A percentile compares a stretch with the other conserved stretches of the same genome.
phyloP scores from a whole-genome alignment of 768 basidiomycete species.

The Phallus indusiatus region DNA sequence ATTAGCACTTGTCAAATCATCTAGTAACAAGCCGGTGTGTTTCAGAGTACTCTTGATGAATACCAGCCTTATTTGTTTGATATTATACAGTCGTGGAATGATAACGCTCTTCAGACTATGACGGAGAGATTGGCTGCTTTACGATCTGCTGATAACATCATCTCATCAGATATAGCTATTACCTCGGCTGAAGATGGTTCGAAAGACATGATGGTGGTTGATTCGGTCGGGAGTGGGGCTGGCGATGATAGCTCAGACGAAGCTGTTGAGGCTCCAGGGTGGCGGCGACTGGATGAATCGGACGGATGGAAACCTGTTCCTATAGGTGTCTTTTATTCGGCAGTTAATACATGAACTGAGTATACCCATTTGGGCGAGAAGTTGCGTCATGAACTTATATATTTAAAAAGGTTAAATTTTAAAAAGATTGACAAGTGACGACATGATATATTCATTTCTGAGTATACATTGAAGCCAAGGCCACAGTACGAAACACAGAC shows the following conservation, averaged over 20 bases:
- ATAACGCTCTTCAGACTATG: constrained; percentile 46
- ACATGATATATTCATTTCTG: no score
- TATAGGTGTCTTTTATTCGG: constrained; percentile 43
- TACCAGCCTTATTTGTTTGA: background rate
- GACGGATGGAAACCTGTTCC: constrained; percentile 56
- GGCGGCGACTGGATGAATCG: constrained; percentile 37
- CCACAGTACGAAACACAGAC: no score
- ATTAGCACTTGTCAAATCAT: background rate
- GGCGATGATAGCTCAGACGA: constrained; percentile 15
- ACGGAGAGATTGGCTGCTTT: constrained; percentile 37
- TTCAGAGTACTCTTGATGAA: background rate
- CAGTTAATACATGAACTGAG: constrained; percentile 10
- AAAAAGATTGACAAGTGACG: no score
- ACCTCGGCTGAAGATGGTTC: constrained; percentile 15
- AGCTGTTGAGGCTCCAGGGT: constrained; percentile 29
- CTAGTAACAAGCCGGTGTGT: background rate
- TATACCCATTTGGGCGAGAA: constrained; percentile 11
- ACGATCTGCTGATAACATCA: background rate
- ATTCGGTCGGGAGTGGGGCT: background rate
- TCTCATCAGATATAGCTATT: background rate
- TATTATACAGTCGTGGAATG: constrained; percentile 41
- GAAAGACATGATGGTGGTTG: background rate
- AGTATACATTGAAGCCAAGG: no score
- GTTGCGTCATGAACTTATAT: no score
- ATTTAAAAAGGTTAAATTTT: no score